Evolutionary conservation across 768 basidiomycete genomes (phyloP), one percentile per base, ranked within the genome.

Genomic region (Rhizopogon sp.): DNA sequence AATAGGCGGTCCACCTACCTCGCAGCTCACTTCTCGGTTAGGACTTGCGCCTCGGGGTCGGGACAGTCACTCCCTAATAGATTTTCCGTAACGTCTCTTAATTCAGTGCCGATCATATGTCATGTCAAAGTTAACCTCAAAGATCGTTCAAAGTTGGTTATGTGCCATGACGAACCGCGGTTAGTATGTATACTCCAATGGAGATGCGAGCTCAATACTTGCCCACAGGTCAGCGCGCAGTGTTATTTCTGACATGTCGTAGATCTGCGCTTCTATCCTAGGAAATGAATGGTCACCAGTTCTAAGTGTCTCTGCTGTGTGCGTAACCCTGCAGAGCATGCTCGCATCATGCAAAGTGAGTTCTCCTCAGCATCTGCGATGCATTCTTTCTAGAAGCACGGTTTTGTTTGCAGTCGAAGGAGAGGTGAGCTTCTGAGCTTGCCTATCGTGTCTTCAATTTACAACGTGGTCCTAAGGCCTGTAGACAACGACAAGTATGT

Each of bases 271-370:
- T 8, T 92, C 89, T 13, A 93, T 95, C 54, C 81, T 95, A 7
- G 93, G 90, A 28, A 87, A 80, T 61, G 92, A 93, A 60, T 93
- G 91, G 91, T 90, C 88, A 9, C 92, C 90, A 0, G 90, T 92
- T n/a, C 71, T 93, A 58, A 90, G 87, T 57, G 90, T 90, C 20
- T 76, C 85, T 28, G 80, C 89, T 2, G 83, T 93, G 42, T 93
- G 90, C 63, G 81, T 93, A 16, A 93, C 92, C 3, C 71, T 95
- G 45, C 93, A 94, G 73, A 90, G 88, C 63, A 95, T 95, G 93
- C 78, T 95, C 55, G 93, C 90, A 22, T 91, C 88, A 6, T 92
- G 89, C 82, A 94, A 90, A 84, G 91, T 88, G 58, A 44, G 59
- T 56, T n/a, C 39, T 43, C 14, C 14, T 13, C 29, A 29, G 39